phyloP scores from a whole-genome alignment of 2,329 filamentous ascomycete genomes.

The Beauveria varroae region DNA sequence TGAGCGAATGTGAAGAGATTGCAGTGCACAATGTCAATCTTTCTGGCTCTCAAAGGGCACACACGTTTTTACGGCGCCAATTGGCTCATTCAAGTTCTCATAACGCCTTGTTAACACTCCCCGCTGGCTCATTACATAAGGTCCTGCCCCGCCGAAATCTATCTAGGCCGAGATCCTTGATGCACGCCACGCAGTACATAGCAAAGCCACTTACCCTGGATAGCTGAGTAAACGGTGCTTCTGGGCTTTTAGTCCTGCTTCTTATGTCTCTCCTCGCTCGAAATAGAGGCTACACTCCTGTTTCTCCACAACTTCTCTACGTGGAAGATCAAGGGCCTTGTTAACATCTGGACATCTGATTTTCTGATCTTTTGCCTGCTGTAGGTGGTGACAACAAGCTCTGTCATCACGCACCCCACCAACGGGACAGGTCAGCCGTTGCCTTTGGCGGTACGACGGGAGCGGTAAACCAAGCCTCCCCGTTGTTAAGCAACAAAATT shows the following conservation, averaged over 20 bases:
- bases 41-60: too few relatives aligned
- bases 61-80: not conserved
- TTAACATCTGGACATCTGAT: not conserved
- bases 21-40: too few relatives aligned
- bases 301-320: not conserved
- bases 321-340: not conserved
- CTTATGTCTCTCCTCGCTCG: not conserved
- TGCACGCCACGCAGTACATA: not conserved
- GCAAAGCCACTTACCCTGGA: not conserved
- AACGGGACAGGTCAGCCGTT: not conserved
- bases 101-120: not conserved
- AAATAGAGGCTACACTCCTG: too few relatives aligned
- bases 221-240: not conserved
- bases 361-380: not conserved
- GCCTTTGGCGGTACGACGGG: not conserved
- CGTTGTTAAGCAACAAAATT: not conserved
- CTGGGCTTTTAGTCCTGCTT: not conserved
- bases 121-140: not conserved
- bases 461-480: not conserved
- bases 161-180: conserved; percentile 1
- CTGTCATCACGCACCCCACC: conserved; percentile 8
- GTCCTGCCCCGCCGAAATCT: not conserved
- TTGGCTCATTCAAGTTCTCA: not conserved
- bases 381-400: not conserved
- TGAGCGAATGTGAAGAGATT: too few relatives aligned